Base-by-base conservation (phyloP, 2,329 filamentous ascomycete genomes). In the Fusarium globosum region DNA sequence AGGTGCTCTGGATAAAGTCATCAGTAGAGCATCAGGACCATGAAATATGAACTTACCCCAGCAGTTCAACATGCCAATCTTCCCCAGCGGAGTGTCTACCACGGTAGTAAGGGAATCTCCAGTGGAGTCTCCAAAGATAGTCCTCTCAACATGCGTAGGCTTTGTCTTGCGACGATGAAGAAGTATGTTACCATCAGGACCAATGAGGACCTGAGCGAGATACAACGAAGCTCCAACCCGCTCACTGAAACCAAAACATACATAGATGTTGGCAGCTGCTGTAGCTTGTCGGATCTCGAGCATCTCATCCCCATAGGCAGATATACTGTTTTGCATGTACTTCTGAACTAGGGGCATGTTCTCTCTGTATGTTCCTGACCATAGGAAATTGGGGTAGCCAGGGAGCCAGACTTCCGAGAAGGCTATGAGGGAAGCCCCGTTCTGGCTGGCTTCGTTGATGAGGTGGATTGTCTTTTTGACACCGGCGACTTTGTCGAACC, bases 111-210 rank as follows among this genome's bases (percentile, higher is more conserved):
- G 77, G 14, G 80, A 82, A 4, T 82, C 77, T 0, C 80, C 84
- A 0, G 79, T 78, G 0, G 82, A 82, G 46, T 88, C 86, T 8
- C 86, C 86, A 57, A 83, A 88, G 33, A 87, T 73, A 8, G 83
- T 84, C 2, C 85, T 81, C 77, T 88, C 86, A 74, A 88, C 84
- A 58, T 88, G 85, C 1, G 86, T 88, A 0, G 86, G 83, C 75
- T 88, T 88, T 69, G 87, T 81, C 78, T 88, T 88, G 38, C 85
- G 82, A 4, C 85, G 83, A 51, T 83, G 80, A 13, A 80, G 74
- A 13, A 80, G 70, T 18, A 87, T 68, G 33, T 82, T 79, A 4
- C 86, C 85, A 21, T 81, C 76, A 1, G 79, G 71, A 11, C 77
- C 81, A 61, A 87, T 84, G 26, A 86, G 80, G 3, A 80, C 80